Percentiles rank a stretch among this genome's conserved stretches.
These are phyloP conservation scores for Tulasnella calospora DNA, from an alignment of 768 basidiomycete genomes.

Conservation along the genomic window DNA sequence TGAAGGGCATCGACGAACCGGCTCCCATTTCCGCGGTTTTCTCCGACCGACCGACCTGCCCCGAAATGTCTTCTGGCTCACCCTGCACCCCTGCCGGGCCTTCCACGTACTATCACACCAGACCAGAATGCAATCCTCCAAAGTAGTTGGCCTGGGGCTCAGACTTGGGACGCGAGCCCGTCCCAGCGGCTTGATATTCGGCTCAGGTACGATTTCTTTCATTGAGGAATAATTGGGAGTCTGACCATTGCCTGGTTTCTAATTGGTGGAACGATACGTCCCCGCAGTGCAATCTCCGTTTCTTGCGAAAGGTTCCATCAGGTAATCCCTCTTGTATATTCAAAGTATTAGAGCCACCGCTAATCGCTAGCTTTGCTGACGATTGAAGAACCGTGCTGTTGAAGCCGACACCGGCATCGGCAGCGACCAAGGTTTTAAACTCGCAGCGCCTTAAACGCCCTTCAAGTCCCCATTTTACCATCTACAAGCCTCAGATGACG, in stretches of 20 bases:
- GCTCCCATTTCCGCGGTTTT: background rate
- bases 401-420: constrained; percentile 58
- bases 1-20: background rate
- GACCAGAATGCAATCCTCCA: background rate
- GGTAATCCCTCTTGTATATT: background rate
- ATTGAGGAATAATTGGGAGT: background rate
- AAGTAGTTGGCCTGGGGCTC: background rate
- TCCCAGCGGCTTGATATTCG: background rate
- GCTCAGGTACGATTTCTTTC: background rate
- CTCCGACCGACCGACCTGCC: background rate
- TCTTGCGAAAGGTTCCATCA: background rate
- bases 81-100: background rate
- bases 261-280: background rate
- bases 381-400: background rate
- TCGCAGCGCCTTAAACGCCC: constrained; percentile 81
- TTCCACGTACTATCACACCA: background rate
- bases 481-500: constrained; percentile 93
- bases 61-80: background rate
- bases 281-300: background rate
- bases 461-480: constrained; percentile 89
- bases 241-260: background rate
- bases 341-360: background rate
- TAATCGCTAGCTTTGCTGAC: background rate
- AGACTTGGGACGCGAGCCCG: background rate
- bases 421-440: constrained; percentile 64